Base-by-base conservation (phyloP, 2,329 filamentous ascomycete genomes). In the Huntiella bhutanensis region DNA sequence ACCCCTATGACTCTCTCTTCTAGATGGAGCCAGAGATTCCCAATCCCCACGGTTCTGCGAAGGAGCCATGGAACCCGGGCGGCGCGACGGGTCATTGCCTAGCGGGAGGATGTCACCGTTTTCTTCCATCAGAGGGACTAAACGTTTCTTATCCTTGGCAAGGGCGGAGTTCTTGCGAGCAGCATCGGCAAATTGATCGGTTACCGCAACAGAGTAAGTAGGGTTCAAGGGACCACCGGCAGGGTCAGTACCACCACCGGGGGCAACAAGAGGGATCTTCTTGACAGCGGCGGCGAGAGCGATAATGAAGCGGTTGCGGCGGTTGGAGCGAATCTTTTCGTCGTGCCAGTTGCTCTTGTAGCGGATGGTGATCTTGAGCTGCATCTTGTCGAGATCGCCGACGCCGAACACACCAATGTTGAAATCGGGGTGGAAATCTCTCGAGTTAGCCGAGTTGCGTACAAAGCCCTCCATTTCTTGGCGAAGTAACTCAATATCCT, bases 261-360 rank as follows among this genome's bases (percentile, higher is more conserved):
- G 88, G 15, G 68, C 77, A 54, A 84, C 73, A 57, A 98, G 88
- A 7, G 87, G 88, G 13, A 98, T 71, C 64, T 80, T 86, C 62
- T 85, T 82, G 49, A 95, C 66, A 3, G 88, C 86, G 6, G 86
- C 63, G 4, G 91, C 79, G 49, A 98, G 68, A 1, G 91, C 91
- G 58, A 87, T 94, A 77, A 96, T 93, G 65, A 98, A 96, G 63
- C 94, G 96, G 59, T 82, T 92, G 51, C 88, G 78, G 45, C 87
- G 77, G 5, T 80, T 73, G 13, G 80, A 79, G 36, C 87, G 81
- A 36, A 95, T 71, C 1, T 74, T 70, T 54, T 94, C 88, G 61
- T 95, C 86, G 54, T 84, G 76, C 82, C 83, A 88, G 64, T 88
- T 91, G 49, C 80, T 84, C 65, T 96, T 96, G 69, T 96, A 86